Base-by-base conservation (phyloP, 1,284 basidiomycete species). In the Sanghuangporus sanghuang region DNA sequence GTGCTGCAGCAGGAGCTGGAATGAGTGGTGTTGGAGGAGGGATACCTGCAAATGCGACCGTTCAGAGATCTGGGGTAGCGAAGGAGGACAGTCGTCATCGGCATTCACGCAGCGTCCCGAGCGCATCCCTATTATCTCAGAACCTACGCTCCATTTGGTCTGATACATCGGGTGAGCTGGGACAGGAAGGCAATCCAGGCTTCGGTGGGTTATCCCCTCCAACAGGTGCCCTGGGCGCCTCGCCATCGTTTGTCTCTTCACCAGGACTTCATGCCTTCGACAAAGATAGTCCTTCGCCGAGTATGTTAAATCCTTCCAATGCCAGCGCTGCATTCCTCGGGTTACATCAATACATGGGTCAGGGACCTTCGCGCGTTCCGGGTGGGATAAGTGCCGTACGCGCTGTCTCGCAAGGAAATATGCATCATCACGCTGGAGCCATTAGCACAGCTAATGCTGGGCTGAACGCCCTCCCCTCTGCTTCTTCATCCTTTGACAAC, bases 71-170 rank as follows among this genome's bases (percentile, higher is more conserved):
- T 67, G 71, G 18, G 69, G 73, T 40, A 67, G 75, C 40, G 69
- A 71, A 40, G 65, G 67, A 32, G 77, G 61, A 63, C 16, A 57
- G 76, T 52, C 84, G 86, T 23, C 88, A 91, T 70, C 81, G 86
- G 32, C 87, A 92, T 71, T 91, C 89, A 14, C 85, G 86, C 48
- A 90, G 88, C 0, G 90, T 92, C 0, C 90, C 90, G 16, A 88
- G 89, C 1, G 82, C 87, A 0, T 85, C 87, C 0, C 76, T 92
- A 32, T 73, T 92, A 14, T 52, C 46, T 38, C 85, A 87, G 35
- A 87, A 92, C 66, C 81, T 91, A 67, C 84, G 83, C 62, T 87
- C 86, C 6, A 87, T 92, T 50, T 92, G 90, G 90, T 77, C 85
- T 0, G 80, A 81, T 23, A 36, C 48, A 3, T 48, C 44, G 11